Evolutionary conservation across 139 green algal species (phyloP), one percentile per base, ranked within the genome.

Genomic region (Micractinium sp.): DNA sequence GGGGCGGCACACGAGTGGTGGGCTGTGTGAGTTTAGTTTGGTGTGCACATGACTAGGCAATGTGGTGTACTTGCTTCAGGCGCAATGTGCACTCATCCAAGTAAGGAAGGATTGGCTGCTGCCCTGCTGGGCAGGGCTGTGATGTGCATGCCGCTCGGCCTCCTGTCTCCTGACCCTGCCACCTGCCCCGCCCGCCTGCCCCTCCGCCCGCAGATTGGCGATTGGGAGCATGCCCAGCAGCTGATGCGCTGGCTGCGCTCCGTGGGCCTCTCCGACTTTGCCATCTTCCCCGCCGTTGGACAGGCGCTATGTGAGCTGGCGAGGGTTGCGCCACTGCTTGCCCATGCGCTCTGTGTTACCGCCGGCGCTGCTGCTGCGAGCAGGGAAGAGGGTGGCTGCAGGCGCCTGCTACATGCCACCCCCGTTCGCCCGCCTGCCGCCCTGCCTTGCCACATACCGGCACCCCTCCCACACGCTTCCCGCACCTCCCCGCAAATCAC

Each of bases 241-340:
- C 90, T 96, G 66, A 86, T 94, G 67, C 81, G 86, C 31, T 90
- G 87, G 73, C 93, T 95, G 86, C 15, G 61, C 14, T 47, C 76
- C 19, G 47, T 92, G 53, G 93, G 94, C 25, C 67, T 95, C 12
- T 63, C 41, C 0, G 86, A 91, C 53, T 91, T 94, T 3, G 91
- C 92, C 1, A 89, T 90, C 15, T 90, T 94, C 87, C 83, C 84
- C 20, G 60, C 71, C 15, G 91, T 96, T n/a, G 91, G 86, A 31
- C 47, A 67, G 1, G 89, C 93, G 23, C 90, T 96, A 29, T 93
- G 90, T 67, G 41, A 67, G 31, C 66, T 56, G 35, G 38, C 38
- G 22, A 14, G 27, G 69, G 22, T 33, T 38, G 19, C 27, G 19
- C 3, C 29, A 29, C 4, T 73, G 7, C 63, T 29, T 73, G 22